These are phyloP conservation scores for Eimeria maxima DNA, from an alignment of 169 alveolate genomes.

Conservation along the genomic window DNA sequence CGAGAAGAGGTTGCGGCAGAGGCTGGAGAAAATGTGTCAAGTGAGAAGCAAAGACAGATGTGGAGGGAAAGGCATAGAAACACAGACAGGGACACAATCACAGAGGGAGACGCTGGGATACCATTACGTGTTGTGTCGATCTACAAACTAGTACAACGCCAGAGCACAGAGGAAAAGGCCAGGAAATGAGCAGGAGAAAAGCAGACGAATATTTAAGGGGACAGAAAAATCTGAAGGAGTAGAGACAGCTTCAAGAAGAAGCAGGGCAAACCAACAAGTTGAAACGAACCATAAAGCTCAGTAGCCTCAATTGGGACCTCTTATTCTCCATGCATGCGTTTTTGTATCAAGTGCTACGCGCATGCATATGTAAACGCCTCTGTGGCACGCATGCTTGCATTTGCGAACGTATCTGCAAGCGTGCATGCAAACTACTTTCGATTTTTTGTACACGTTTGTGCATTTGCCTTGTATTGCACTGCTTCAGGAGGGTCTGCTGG, in stretches of 20 bases:
- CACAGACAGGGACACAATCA: not conserved
- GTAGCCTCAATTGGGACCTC: not conserved
- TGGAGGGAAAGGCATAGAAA: not conserved
- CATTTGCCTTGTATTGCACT: not conserved
- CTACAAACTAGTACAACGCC: not conserved
- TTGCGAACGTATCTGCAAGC: not conserved
- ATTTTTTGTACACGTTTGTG: too few relatives aligned
- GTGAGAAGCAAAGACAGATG: not conserved
- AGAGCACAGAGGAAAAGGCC: not conserved
- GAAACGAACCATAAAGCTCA: not conserved
- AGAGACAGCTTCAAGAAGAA: not conserved
- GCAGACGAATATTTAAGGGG: not conserved
- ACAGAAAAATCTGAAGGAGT: not conserved
- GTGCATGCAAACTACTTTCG: not conserved
- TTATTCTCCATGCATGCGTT: not conserved
- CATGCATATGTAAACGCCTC: too few relatives aligned
- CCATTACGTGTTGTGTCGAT: not conserved
- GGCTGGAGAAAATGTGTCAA: constrained; percentile 51
- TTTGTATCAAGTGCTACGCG: not conserved
- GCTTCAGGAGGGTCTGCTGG: constrained; percentile 4
- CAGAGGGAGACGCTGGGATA: not conserved
- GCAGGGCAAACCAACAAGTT: not conserved
- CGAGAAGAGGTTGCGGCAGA: constrained; percentile 2
- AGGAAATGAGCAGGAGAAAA: not conserved
- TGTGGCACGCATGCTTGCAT: not conserved